phyloP scores from a whole-genome alignment of 352 stramenopile species.

The Phytophthora niederhauseri region DNA sequence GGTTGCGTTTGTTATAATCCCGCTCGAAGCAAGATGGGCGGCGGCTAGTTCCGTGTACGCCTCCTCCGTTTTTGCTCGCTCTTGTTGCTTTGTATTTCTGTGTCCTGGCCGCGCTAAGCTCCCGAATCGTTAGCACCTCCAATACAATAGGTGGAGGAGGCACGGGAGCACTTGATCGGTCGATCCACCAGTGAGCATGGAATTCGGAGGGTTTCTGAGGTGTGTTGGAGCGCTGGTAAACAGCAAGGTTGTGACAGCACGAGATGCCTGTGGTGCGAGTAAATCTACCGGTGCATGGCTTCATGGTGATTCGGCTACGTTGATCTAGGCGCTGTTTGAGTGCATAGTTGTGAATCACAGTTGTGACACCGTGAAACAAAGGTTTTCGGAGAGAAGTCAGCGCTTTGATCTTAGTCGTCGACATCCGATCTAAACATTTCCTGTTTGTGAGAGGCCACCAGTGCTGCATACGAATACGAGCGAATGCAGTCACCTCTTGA shows the following conservation, averaged over 20 bases:
- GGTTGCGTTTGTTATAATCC: neutral
- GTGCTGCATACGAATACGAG: constrained; percentile 16
- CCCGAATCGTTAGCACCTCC: neutral
- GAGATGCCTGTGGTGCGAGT: neutral
- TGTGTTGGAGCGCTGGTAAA: neutral
- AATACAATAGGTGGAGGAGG: neutral
- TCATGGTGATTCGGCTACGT: neutral
- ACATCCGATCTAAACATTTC: neutral
- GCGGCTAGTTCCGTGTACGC: neutral
- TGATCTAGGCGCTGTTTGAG: neutral
- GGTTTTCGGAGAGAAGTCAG: neutral
- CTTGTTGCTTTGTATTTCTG: neutral
- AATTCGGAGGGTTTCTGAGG: constrained; percentile 7
- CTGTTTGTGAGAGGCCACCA: constrained; percentile 13
- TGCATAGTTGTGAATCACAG: neutral
- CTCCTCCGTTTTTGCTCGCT: neutral
- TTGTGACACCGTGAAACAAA: neutral
- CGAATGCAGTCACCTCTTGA: constrained; percentile 3
- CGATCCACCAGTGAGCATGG: constrained; percentile 15
- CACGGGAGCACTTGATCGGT: neutral
- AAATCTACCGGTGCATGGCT: neutral
- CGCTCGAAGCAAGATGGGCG: neutral
- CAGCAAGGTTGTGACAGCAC: constrained; percentile 3
- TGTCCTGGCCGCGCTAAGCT: neutral
- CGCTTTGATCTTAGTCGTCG: neutral